phyloP scores from a whole-genome alignment of 2,329 filamentous ascomycete species.

The Arthrobotrys pseudoclavata region DNA sequence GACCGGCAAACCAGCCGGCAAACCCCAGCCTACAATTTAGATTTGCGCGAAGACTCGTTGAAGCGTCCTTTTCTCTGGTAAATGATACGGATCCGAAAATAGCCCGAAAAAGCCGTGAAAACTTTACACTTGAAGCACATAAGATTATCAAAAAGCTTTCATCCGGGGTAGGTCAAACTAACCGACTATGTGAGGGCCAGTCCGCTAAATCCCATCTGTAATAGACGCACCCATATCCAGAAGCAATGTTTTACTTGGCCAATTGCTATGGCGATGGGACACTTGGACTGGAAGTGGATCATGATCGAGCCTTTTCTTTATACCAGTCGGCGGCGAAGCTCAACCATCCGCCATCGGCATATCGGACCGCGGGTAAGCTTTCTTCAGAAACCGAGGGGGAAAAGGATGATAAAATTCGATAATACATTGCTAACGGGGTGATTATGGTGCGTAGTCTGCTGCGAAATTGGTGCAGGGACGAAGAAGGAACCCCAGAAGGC shows the following conservation, averaged over 20 bases:
- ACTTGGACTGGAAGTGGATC: slow-evolving; percentile 82
- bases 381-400: neutral
- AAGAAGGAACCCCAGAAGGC: slow-evolving; percentile 91
- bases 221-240: slow-evolving; percentile 70
- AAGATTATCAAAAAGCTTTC: slow-evolving; percentile 93
- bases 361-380: slow-evolving; percentile 78
- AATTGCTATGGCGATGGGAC: slow-evolving; percentile 87
- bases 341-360: slow-evolving; percentile 87
- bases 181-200: neutral
- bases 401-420: neutral
- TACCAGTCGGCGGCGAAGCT: slow-evolving; percentile 95
- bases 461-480: slow-evolving; percentile 95
- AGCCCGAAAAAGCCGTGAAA: slow-evolving; percentile 78
- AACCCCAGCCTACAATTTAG: slow-evolving; percentile 79
- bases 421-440: neutral
- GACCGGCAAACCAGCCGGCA: slow-evolving; percentile 77
- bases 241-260: slow-evolving; percentile 94
- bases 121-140: slow-evolving; percentile 85
- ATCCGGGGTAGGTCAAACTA: slow-evolving; percentile 71
- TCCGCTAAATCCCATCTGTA: neutral
- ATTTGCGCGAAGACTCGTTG: slow-evolving; percentile 85
- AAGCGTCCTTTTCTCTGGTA: slow-evolving; percentile 83
- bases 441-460: slow-evolving; percentile 76
- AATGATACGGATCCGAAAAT: slow-evolving; percentile 80
- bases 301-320: slow-evolving; percentile 91